Percentiles rank a stretch among this genome's conserved stretches.
Evolutionary conservation across 2,329 filamentous ascomycete species (phyloP).

Genomic region (Pseudohalonectria lignicola): DNA sequence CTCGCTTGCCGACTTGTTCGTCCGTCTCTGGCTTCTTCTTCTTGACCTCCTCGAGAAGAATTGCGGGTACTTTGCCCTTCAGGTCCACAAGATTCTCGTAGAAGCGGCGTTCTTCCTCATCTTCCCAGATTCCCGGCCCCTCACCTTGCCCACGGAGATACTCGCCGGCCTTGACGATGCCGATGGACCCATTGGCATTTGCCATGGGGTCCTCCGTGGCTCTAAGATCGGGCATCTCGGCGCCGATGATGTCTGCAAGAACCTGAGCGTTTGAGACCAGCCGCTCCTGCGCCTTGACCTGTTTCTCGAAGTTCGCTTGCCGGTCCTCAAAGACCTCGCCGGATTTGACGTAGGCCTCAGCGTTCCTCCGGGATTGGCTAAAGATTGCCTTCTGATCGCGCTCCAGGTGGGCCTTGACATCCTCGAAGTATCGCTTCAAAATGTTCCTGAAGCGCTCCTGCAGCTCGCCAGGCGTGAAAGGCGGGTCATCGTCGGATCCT

Average conservation of each 20-base stretch:
- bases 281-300: constrained; percentile 84
- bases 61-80: constrained; percentile 89
- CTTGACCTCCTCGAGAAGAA: constrained; percentile 85
- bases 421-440: constrained; percentile 79
- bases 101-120: constrained; percentile 94
- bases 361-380: constrained; percentile 83
- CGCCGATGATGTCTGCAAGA: constrained; percentile 75
- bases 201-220: constrained; percentile 64
- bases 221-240: constrained; percentile 87
- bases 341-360: constrained; percentile 96
- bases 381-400: constrained; percentile 87
- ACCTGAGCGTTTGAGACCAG: constrained; percentile 83
- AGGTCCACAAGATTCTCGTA: constrained; percentile 95
- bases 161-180: constrained; percentile 86
- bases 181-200: constrained; percentile 66
- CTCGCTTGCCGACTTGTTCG: constrained; percentile 71
- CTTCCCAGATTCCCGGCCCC: constrained; percentile 93
- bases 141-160: constrained; percentile 86
- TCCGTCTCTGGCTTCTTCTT: constrained; percentile 83
- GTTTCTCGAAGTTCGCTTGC: constrained; percentile 90
- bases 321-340: constrained; percentile 97
- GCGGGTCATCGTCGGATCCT: constrained; percentile 48
- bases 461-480: constrained; percentile 64
- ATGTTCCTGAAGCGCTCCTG: constrained; percentile 82
- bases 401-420: constrained; percentile 78